Percentiles rank a stretch among this genome's conserved stretches.
Conservation (phyloP, 148 eudicot genomes). For the Tetragonia tetragonoides region DNA sequence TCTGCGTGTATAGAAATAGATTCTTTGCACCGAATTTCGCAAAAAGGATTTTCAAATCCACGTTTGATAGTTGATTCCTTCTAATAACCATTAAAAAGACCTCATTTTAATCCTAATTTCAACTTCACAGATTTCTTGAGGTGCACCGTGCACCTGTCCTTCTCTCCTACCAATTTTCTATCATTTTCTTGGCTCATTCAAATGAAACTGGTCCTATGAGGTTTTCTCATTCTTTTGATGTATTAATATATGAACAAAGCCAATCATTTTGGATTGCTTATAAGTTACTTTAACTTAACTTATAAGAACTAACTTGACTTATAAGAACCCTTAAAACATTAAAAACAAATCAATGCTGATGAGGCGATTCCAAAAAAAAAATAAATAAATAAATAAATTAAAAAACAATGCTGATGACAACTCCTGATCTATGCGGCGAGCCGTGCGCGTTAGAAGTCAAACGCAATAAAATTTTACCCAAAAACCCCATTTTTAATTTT, state of each 20-base stretch:
- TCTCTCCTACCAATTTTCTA: background rate
- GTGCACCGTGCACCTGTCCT: too few species aligned
- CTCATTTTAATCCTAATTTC: background rate
- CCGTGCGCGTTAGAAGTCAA: slow-evolving; percentile 9
- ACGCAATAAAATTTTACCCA: background rate
- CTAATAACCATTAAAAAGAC: background rate
- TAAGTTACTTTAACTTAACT: too few species aligned
- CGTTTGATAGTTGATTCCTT: slow-evolving; percentile 1
- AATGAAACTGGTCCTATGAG: background rate
- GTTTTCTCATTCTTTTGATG: too few species aligned
- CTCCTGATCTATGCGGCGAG: slow-evolving; percentile 21
- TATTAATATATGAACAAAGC: too few species aligned
- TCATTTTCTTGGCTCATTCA: background rate
- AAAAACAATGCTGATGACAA: background rate
- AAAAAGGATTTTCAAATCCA: background rate
- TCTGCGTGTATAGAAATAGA: background rate
- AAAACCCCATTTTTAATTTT: background rate
- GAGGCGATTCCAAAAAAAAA: too few species aligned
- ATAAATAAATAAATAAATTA: too few species aligned
- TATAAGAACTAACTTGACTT: too few species aligned
- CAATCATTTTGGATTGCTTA: too few species aligned
- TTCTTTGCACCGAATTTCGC: slow-evolving; percentile 5
- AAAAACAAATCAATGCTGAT: too few species aligned
- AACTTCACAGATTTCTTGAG: background rate
- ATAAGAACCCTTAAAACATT: too few species aligned